Evolutionary conservation across 2,329 filamentous ascomycete genomes (phyloP).

Genomic region (Clonostachys rosea): DNA sequence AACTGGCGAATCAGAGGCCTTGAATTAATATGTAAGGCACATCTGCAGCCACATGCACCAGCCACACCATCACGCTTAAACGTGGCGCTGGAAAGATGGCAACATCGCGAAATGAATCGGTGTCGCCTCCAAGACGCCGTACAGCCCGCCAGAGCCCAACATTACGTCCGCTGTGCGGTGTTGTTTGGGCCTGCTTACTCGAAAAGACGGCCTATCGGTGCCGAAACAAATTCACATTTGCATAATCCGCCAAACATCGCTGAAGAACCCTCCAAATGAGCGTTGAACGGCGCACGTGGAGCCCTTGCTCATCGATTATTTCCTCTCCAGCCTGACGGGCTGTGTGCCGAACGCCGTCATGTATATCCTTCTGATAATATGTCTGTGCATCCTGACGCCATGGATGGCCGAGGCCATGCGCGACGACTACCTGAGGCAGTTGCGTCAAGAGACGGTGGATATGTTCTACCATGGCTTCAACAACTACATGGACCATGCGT

Average conservation of each 20-base stretch:
- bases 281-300: not conserved
- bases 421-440: conserved; percentile 44
- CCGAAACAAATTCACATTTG: too few relatives aligned
- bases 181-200: not conserved
- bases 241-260: not conserved
- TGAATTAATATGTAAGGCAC: too few relatives aligned
- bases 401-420: conserved; percentile 47
- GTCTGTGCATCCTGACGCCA: conserved; percentile 24
- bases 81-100: not conserved
- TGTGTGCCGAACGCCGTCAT: conserved; percentile 13
- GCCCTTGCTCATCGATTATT: conserved; percentile 1
- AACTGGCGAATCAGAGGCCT: too few relatives aligned
- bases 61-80: too few relatives aligned
- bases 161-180: conserved; percentile 2
- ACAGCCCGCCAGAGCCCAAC: not conserved
- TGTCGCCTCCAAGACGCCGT: conserved; percentile 8
- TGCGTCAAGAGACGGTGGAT: conserved; percentile 59
- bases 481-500: conserved; percentile 91
- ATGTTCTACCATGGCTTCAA: conserved; percentile 98
- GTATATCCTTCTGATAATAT: conserved; percentile 14
- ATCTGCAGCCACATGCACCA: too few relatives aligned
- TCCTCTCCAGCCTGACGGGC: not conserved
- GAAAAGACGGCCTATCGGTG: too few relatives aligned
- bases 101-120: conserved; percentile 13
- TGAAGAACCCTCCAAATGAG: not conserved